Evolutionary conservation across 495 filamentous ascomycete genomes (phyloP).

Genomic region (Hypoxylon lenormandii): DNA sequence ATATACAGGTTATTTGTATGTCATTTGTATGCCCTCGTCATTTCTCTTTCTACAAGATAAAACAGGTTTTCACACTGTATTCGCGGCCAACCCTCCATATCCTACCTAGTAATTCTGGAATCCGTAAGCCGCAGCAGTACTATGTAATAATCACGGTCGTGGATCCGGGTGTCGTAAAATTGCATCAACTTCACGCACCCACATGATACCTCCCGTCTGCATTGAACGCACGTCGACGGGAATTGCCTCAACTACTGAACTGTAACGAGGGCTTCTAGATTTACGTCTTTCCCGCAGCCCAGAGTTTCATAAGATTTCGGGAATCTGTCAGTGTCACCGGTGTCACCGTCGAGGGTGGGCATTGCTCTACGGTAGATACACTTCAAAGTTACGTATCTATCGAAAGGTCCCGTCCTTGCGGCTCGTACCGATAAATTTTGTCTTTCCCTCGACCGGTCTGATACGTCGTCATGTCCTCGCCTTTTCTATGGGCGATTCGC

Average conservation of each 20-base stretch:
- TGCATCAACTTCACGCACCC: slow-evolving; percentile 35
- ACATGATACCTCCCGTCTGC: slow-evolving; percentile 20
- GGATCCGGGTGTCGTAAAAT: slow-evolving; percentile 22
- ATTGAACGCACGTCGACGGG: slow-evolving; percentile 23
- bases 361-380: background rate
- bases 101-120: slow-evolving; percentile 2
- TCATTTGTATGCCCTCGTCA: too few relatives aligned
- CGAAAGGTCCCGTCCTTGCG: too few relatives aligned
- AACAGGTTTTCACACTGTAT: background rate
- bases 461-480: too few relatives aligned
- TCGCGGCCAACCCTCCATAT: background rate
- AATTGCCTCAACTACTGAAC: slow-evolving; percentile 11
- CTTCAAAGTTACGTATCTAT: background rate
- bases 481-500: too few relatives aligned
- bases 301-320: background rate
- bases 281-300: slow-evolving; percentile 7
- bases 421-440: too few relatives aligned
- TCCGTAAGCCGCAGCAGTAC: slow-evolving; percentile 2
- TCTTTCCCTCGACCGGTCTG: too few relatives aligned
- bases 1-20: background rate
- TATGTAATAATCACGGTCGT: slow-evolving; percentile 19
- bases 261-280: background rate
- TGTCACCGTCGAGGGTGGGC: background rate
- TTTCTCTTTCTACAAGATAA: background rate
- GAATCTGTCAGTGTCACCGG: background rate